Base-by-base conservation (phyloP, 805 yeast species). In the Lipomyces sp. region DNA sequence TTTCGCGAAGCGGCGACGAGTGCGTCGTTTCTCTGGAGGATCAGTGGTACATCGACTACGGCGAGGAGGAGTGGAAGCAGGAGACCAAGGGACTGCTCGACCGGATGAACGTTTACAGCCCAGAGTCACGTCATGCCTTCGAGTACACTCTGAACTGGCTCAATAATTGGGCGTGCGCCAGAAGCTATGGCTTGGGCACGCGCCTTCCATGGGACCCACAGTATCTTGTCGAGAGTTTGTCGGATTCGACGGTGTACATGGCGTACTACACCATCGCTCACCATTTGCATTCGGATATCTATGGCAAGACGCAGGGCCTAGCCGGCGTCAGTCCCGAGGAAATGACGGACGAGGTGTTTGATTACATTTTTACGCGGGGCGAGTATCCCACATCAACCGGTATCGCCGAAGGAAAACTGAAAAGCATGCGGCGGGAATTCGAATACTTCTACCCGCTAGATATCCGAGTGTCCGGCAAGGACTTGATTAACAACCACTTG, bases 31-130 rank as follows among this genome's bases (percentile, higher is more conserved):
- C 98, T 4, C 79, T 93, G 45, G 98, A 95, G 73, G 98, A 93
- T 72, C 98, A 93, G 76, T 93, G 98, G 98, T 93, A 81, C 70
- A 79, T 87, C 63, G 97, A 93, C 69, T 93, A 93, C 65, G 98
- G 98, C 77, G 98, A 93, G 78, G 87, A 80, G 61, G 61, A 72
- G 14, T 93, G 98, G 98, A 86, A 85, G 66, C 70, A 75, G 14
- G 80, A 79, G 67, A 95, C 96, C 47, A 72, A 82, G 57, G 93
- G 84, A 63, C 84, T 95, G 68, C 77, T 93, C 55, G 76, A 75
- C 41, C 67, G 70, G 53, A 82, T 93, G 91, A 79, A 85, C 68
- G 78, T 90, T 10, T 91, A 79, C 75, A 76, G 83, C 46, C 75
- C 82, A 43, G 98, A 90, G 73, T 86, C 95, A 37, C 79, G 84